Evolutionary conservation across 169 alveolate species (phyloP), one percentile per base, ranked within the genome.

Genomic region (Eimeria acervulina): DNA sequence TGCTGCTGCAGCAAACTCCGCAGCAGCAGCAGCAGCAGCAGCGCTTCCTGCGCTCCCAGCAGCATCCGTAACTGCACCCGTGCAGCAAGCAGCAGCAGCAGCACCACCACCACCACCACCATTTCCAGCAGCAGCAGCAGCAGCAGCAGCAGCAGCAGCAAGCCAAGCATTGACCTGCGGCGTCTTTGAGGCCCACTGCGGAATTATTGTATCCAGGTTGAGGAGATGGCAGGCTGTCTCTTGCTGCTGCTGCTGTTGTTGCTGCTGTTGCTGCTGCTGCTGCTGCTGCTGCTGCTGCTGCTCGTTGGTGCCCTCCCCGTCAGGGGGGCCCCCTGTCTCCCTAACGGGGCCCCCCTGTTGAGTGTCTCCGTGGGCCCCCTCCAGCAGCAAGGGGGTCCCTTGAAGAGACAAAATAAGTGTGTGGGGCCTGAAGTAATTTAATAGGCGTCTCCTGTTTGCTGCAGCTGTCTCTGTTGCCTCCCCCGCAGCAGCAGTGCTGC

Each of bases 141-240:
- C 55, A 33, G 61, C 55, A 76, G 87, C 87, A 33, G 87, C 87
- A 40, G 87, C 51, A 76, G 87, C 87, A 76, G 61, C 87, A 40
- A n/a, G 33, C 44, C 59, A 28, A 19, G 87, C 87, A 76, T 55
- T 10, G 44, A 36, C 59, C n/a, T 28, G 87, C 0, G 59, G 44
- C 5, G 87, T 40, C n/a, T 76, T 40, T 0, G 87, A 10, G 28
- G 52, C 44, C 59, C 87, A 76, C 10, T 33, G 52, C 0, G 87
- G 52, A 23, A 76, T 23, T 3, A 76, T 5, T 13, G 44, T 76
- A 76, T 76, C 87, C 26, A 76, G 44, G 42, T 70, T 70, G 26
- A 70, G 83, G 83, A 70, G 7, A 2, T 70, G 83, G 42, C 83
- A 70, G 44, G 83, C 83, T n/a, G 83, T 70, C 28, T 28, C 83